Percentiles rank a stretch among this genome's conserved stretches.
phyloP scores from a whole-genome alignment of 352 stramenopile genomes.

The Phytophthora cryptogea region DNA sequence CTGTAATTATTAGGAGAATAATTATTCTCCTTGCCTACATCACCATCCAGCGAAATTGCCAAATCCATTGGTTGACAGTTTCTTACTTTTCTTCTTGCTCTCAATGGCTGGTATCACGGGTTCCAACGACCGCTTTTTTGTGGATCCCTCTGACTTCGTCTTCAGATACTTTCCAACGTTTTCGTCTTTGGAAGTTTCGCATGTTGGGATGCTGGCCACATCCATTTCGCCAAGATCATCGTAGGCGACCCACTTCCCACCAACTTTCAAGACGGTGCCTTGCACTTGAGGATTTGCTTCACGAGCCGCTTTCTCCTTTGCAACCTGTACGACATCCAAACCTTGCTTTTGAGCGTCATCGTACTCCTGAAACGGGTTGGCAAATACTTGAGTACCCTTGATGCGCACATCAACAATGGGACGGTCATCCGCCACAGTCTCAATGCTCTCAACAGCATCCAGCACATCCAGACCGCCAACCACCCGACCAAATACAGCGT shows the following conservation, averaged over 20 bases:
- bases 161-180: constrained; percentile 79
- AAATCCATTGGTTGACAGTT: constrained; percentile 55
- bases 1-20: no score
- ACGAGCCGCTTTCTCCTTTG: constrained; percentile 53
- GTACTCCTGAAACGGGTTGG: constrained; percentile 91
- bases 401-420: constrained; percentile 88
- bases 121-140: constrained; percentile 36
- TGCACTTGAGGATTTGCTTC: constrained; percentile 56
- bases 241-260: constrained; percentile 80
- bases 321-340: constrained; percentile 57
- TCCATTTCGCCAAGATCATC: constrained; percentile 65
- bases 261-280: constrained; percentile 82
- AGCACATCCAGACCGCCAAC: constrained; percentile 91
- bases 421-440: constrained; percentile 79
- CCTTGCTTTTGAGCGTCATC: constrained; percentile 63
- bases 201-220: constrained; percentile 50
- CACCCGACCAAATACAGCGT: constrained; percentile 96
- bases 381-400: constrained; percentile 75
- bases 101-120: constrained; percentile 55
- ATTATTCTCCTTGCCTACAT: constrained; percentile 21
- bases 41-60: constrained; percentile 84
- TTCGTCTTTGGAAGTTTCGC: constrained; percentile 47
- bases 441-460: constrained; percentile 76
- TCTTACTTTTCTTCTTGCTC: constrained; percentile 75
- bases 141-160: constrained; percentile 12